Evolutionary conservation across 306 rosid genomes (phyloP), one percentile per base, ranked within the genome.

Genomic region (Lagenaria siceraria): DNA sequence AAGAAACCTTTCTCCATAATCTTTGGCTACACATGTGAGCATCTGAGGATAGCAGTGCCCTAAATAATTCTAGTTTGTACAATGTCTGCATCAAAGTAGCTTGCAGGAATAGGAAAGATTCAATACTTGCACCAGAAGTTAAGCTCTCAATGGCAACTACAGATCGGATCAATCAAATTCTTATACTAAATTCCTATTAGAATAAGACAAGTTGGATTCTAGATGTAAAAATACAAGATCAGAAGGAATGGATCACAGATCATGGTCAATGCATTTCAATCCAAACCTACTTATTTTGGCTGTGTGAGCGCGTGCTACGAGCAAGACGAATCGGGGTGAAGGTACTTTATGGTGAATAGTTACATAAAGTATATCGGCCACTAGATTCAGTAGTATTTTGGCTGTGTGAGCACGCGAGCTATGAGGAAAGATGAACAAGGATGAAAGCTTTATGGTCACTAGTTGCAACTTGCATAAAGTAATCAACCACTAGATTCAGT

Each of bases 1-100:
- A 22, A 70, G 56, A 70, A 24, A 46, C 52, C 74, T 66, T 66
- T 40, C 31, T 66, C 74, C 74, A 66, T 21, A 66, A 66, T 66
- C 74, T 21, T 5, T n/a, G 74, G 74, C 31, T n/a, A 5, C 1
- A 42, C 75, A 70, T 43, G 56, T 24, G 55, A 69, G 54, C 55
- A 70, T 66, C 43, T n/a, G 52, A 66, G 74, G n/a, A 5, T 14
- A 42, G 35, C 55, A 43, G 38, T 70, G 14, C 38, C 56, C 55
- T 69, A 21, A 66, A 64, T 64, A 35, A 36, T 38, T 43, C 31
- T 66, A 1, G 12, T 63, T 8, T 18, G 24, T 35, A 19, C 74
- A 66, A 69, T 69, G 55, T 69, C 73, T 65, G 73, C 51, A 36
- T 38, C 73, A 19, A 5, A 66, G 18, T 43, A 66, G 49, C 27